phyloP scores from a whole-genome alignment of 2,329 filamentous ascomycete genomes.

The Fonsecaea monophora region DNA sequence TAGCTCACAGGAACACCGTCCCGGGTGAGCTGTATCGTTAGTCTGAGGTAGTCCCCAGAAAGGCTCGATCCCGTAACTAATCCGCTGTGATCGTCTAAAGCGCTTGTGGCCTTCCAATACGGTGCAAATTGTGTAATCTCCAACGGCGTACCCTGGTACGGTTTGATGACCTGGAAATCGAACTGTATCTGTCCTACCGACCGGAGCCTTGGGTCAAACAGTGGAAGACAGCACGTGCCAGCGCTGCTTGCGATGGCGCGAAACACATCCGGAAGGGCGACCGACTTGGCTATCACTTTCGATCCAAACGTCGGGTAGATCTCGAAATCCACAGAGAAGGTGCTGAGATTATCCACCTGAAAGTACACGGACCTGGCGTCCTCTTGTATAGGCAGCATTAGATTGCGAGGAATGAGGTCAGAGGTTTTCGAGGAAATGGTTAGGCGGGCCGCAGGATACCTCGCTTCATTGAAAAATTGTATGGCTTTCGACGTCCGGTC shows the following conservation, averaged over 20 bases:
- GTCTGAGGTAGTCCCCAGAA: slow-evolving; percentile 89
- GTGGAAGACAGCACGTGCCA: slow-evolving; percentile 80
- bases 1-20: slow-evolving; percentile 88
- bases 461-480: slow-evolving; percentile 94
- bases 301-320: slow-evolving; percentile 97
- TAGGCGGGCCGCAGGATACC: slow-evolving; percentile 91
- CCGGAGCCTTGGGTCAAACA: slow-evolving; percentile 89
- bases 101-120: slow-evolving; percentile 98
- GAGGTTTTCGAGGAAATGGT: slow-evolving; percentile 97
- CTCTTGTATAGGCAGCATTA: slow-evolving; percentile 94
- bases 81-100: slow-evolving; percentile 83
- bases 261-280: slow-evolving; percentile 88
- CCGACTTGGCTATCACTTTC: slow-evolving; percentile 95
- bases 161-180: slow-evolving; percentile 94
- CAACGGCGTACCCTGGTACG: slow-evolving; percentile 87
- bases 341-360: slow-evolving; percentile 91
- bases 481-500: slow-evolving; percentile 79
- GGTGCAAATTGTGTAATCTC: slow-evolving; percentile 99
- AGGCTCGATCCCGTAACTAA: slow-evolving; percentile 94
- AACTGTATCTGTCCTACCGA: slow-evolving; percentile 95
- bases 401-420: slow-evolving; percentile 93
- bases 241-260: slow-evolving; percentile 75
- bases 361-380: slow-evolving; percentile 93
- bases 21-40: slow-evolving; percentile 90
- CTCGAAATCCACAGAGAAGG: slow-evolving; percentile 95